Evolutionary conservation across 441 rosid species (phyloP), one percentile per base, ranked within the genome.

Genomic region (Brassica balearica): DNA sequence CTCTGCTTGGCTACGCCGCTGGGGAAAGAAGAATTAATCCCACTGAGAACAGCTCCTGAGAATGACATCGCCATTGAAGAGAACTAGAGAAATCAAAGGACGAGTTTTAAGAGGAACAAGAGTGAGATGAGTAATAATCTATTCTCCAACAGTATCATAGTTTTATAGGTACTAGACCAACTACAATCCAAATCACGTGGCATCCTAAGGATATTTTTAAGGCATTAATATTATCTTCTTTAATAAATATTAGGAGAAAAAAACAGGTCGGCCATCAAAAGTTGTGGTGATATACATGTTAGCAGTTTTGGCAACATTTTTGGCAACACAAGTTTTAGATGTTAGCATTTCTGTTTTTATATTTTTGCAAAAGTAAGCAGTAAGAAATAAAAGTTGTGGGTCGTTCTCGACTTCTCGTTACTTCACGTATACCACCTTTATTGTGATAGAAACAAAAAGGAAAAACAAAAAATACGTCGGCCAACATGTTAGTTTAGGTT

Each of bases 11-110:
- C 78, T 63, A 56, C 77, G 61, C 78, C 67, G 53, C 3, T 79
- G 17, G 43, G 71, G 78, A 68, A 79, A 63, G 82, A 74, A 69
- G 82, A 74, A 74, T 15, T 4, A 32, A 79, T 41, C 7, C 82
- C 82, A 69, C 71, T 63, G 43, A 79, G 78, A 74, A 79, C 55
- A 63, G 71, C 75, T 69, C 82, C 78, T 53, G 82, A 79, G 38
- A 79, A 74, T 38, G 74, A 79, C 74, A 79, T 72, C 4, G 82
- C 82, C 82, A 79, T 32, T 79, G 15, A 58, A 23, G 9, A 7
- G 69, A 70, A 65, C 20, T 4, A 63, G 69, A 34, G n/a, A 69
- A 22, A 48, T 51, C 10, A 20, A 38, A 53, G 65, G 71, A 64
- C 0, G 76, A 15, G 61, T 58, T 19, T 20, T 17, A 4, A 38